Base-by-base conservation (phyloP, 2,329 filamentous ascomycete species). In the Dothideomycetes sp. region DNA sequence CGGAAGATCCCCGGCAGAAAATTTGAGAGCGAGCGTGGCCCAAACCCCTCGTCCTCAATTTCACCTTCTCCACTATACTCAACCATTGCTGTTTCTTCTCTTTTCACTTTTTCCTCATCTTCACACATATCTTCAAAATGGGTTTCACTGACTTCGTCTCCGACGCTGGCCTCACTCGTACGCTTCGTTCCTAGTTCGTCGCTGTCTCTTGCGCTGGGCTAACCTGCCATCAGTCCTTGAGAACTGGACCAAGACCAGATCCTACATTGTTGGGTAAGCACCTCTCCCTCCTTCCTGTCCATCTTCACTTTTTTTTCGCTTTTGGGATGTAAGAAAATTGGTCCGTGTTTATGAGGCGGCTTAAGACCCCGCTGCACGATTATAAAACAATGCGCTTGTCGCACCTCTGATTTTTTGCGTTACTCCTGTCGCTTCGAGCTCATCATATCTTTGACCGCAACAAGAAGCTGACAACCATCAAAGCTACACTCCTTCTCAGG, bases 271-370 rank as follows among this genome's bases (percentile, higher is more conserved):
- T 68, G 84, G 84, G 84, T 88, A 81, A 62, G 84, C 78, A 50
- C 49, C 42, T 43, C 41, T 41, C 40, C 29, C 34, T 45, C 43
- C n/a, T n/a, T n/a, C 44, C 43, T 46, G 46, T 50, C 49, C 28
- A 47, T 41, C 47, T 48, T 37, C 51, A 44, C 52, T 47, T 20
- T 45, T 45, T 48, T 49, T 48, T 48, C 51, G 49, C 50, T 64
- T 61, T 55, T 54, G 74, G 82, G 83, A 88, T 87, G 84, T 88
- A 73, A 82, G 74, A 45, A 72, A 72, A 80, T 88, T 88, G 82
- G 84, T 89, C 84, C 84, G 83, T 89, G 84, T 91, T 89, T 79
- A 84, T 76, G 82, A 89, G 81, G 79, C 80, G 82, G 77, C 75
- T 86, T 84, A 89, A 89, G 83, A 88, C 82, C 71, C 84, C 82